A percentile compares a stretch with the other conserved stretches of the same genome.
These are phyloP conservation scores for Aegilops tauschii DNA, from an alignment of 176 grass and related monocot genomes.

Conservation along the genomic window DNA sequence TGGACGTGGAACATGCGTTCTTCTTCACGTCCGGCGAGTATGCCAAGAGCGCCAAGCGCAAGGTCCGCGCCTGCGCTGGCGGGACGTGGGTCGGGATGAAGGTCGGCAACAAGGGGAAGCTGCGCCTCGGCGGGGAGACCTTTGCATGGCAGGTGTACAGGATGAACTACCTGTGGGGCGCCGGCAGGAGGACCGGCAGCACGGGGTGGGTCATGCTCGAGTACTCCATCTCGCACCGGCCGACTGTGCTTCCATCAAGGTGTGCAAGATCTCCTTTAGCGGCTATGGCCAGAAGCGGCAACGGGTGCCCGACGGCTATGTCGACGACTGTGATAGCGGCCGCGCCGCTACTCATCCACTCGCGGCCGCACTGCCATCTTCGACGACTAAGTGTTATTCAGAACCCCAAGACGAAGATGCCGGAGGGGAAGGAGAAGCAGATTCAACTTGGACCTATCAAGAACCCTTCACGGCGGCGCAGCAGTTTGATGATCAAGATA, in stretches of 20 bases:
- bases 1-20: not conserved
- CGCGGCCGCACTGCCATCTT: too few species aligned
- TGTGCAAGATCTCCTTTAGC: conserved; percentile 20
- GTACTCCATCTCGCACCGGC: not conserved
- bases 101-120: too few species aligned
- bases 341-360: not conserved
- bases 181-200: not conserved
- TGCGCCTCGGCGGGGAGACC: not conserved
- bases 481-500: too few species aligned
- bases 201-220: conserved; percentile 40
- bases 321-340: not conserved
- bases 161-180: not conserved
- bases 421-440: too few species aligned
- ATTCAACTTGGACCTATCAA: not conserved
- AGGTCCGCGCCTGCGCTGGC: not conserved
- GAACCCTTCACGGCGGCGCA: not conserved
- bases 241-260: not conserved
- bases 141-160: not conserved
- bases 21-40: not conserved
- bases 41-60: not conserved
- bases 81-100: conserved; percentile 12
- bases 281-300: conserved; percentile 23
- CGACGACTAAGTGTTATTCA: too few species aligned
- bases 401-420: too few species aligned
- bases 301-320: not conserved